Evolutionary conservation across 768 basidiomycete genomes (phyloP).

Genomic region (Mycena floridula): DNA sequence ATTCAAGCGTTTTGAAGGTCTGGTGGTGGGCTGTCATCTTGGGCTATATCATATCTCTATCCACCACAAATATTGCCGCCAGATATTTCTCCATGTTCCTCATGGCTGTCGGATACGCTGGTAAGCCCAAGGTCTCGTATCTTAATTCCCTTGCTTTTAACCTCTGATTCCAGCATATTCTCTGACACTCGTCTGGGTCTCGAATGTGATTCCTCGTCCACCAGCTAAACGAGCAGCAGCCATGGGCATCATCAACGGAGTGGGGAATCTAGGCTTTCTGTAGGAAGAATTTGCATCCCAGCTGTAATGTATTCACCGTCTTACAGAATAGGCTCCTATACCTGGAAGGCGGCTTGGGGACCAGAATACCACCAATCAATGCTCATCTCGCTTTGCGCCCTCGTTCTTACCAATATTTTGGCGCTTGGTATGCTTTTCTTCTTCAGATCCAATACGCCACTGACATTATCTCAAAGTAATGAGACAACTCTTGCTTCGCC

Average conservation of each 20-base stretch:
- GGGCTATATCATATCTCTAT: constrained; percentile 55
- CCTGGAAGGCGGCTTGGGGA: constrained; percentile 32
- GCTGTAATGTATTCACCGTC: background rate
- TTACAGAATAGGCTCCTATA: constrained; percentile 30
- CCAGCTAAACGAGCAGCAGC: constrained; percentile 35
- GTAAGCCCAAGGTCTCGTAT: constrained; percentile 11
- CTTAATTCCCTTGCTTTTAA: background rate
- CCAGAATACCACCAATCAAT: constrained; percentile 39
- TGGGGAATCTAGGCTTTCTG: constrained; percentile 38
- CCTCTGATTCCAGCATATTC: constrained; percentile 29
- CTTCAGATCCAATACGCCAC: too few relatives aligned
- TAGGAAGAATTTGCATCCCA: constrained; percentile 8
- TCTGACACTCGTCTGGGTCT: constrained; percentile 41
- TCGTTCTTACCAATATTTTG: constrained; percentile 24
- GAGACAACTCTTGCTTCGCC: constrained; percentile 39
- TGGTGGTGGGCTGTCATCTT: constrained; percentile 59
- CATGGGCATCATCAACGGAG: constrained; percentile 39
- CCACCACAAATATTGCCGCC: constrained; percentile 42
- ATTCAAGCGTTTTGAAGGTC: too few relatives aligned
- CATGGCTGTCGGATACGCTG: constrained; percentile 51
- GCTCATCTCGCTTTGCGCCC: constrained; percentile 27
- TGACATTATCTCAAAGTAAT: constrained; percentile 22
- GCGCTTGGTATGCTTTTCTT: constrained; percentile 14
- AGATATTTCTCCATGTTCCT: constrained; percentile 60
- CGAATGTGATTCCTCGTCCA: constrained; percentile 38